These are phyloP conservation scores for Fraxinus cuspidata DNA, from an alignment of 257 asterid species.

Conservation along the genomic window DNA sequence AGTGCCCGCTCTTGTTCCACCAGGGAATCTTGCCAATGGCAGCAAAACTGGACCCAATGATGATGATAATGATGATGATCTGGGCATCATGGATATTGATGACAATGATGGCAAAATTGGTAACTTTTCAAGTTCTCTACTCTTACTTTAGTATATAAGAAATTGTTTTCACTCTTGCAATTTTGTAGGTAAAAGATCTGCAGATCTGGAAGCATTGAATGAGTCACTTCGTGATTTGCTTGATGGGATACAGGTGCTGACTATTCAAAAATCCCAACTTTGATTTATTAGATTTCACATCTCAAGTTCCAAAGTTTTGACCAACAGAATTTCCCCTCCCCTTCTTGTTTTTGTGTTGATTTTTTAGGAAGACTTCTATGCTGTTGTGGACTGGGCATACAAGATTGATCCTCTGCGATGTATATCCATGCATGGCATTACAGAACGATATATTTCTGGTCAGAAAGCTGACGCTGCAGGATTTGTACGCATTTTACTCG, in stretches of 20 bases:
- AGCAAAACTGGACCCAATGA: constrained; percentile 44
- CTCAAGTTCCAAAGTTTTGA: constrained; percentile 21
- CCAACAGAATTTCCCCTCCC: constrained; percentile 12
- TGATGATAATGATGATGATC: constrained; percentile 52
- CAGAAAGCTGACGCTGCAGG: constrained; percentile 95
- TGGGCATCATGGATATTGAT: constrained; percentile 71
- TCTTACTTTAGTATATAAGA: constrained; percentile 23
- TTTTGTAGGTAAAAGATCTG: constrained; percentile 52
- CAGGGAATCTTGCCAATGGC: constrained; percentile 48
- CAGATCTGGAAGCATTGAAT: constrained; percentile 77
- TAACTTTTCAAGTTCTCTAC: constrained; percentile 29
- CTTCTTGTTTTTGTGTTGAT: neutral
- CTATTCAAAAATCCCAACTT: constrained; percentile 18
- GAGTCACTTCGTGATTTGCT: constrained; percentile 87
- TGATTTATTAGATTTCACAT: constrained; percentile 14
- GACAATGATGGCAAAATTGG: constrained; percentile 52
- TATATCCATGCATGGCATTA: constrained; percentile 96
- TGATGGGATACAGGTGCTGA: constrained; percentile 87
- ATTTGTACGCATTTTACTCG: constrained; percentile 84
- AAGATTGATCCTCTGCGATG: constrained; percentile 95
- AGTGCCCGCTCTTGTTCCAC: constrained; percentile 17
- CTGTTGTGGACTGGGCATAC: constrained; percentile 97
- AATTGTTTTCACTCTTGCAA: constrained; percentile 24
- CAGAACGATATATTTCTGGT: constrained; percentile 89
- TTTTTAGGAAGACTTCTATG: constrained; percentile 89